Conservation (phyloP, 2,329 filamentous ascomycete species). For the Lasiodiplodia theobromae region DNA sequence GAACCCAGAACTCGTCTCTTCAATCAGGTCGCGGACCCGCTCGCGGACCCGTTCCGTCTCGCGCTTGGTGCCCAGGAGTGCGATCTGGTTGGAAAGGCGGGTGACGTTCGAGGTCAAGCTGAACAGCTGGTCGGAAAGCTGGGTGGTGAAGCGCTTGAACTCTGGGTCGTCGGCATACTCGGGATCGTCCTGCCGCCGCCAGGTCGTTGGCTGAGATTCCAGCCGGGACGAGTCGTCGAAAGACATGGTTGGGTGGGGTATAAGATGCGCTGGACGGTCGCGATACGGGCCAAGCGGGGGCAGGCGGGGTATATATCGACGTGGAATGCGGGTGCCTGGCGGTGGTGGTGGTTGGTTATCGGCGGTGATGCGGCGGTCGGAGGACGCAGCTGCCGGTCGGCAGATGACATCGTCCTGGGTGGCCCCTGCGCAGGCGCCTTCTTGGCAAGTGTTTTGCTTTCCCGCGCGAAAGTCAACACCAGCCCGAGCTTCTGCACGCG, state of each 20-base stretch:
- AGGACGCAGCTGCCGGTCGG: neutral
- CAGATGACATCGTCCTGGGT: slow-evolving; percentile 24
- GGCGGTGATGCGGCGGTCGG: slow-evolving; percentile 24
- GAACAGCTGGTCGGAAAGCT: slow-evolving; percentile 88
- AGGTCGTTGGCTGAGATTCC: slow-evolving; percentile 77
- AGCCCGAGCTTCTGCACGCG: slow-evolving; percentile 1
- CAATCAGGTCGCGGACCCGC: slow-evolving; percentile 83
- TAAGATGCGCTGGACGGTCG: neutral
- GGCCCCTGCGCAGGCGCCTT: slow-evolving; percentile 4
- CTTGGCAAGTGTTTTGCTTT: slow-evolving; percentile 28
- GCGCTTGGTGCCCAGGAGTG: slow-evolving; percentile 84
- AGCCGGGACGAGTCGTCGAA: slow-evolving; percentile 86
- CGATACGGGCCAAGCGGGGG: neutral
- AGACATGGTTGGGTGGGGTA: slow-evolving; percentile 68
- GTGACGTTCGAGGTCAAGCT: slow-evolving; percentile 87
- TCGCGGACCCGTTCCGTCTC: slow-evolving; percentile 92
- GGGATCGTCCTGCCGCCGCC: slow-evolving; percentile 72
- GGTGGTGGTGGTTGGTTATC: slow-evolving; percentile 13
- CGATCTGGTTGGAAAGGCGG: slow-evolving; percentile 82
- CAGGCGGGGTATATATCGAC: neutral
- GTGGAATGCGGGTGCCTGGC: slow-evolving; percentile 19
- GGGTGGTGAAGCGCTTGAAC: slow-evolving; percentile 82
- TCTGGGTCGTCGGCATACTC: slow-evolving; percentile 91
- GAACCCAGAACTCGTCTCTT: slow-evolving; percentile 86
- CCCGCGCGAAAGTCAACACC: slow-evolving; percentile 30